Base-by-base conservation (phyloP, 257 asterid species). In the Verbascum thapsus region DNA sequence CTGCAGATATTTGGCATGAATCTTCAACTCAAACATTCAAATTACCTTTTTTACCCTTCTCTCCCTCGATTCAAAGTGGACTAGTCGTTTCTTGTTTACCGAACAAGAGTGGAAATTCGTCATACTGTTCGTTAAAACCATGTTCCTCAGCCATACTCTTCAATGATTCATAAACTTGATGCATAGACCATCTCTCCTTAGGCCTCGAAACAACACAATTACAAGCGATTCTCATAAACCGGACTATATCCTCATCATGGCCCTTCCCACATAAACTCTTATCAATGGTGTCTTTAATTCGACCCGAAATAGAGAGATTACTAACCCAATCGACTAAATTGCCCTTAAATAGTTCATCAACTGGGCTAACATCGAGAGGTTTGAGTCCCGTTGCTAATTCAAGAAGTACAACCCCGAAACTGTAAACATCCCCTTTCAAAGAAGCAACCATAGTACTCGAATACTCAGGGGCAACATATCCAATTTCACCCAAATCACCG, bases 401-500 rank as follows among this genome's bases (percentile, higher is more conserved):
- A 17, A 89, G 80, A 49, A 89, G 86, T 51, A 89, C 91, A 22
- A 89, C 95, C 0, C 96, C 97, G 4, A 90, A 87, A 54, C 95
- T 74, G 42, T 85, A 87, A 26, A 72, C 88, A 75, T 90, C 97
- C 40, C 95, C 97, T 76, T 90, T 90, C 7, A 59, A 44, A 9
- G 97, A 85, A 30, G 95, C 81, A 66, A 83, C 88, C 84, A 82
- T 53, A 0, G 94, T 84, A 73, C 79, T 81, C 1, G 95, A 81
- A 62, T 81, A 87, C 77, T 90, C 97, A 0, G 97, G 96, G 15
- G 97, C 84, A 26, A 85, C 82, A 45, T 90, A 90, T 4, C 95
- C 95, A 62, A 90, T 58, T 65, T 87, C 97, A 26, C 97, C 95
- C 49, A 87, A 64, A 72, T 81, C 95, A 7, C 95, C 94, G 63